Base-by-base conservation (phyloP, 2,329 filamentous ascomycete species). In the Trichoderma sp. region DNA sequence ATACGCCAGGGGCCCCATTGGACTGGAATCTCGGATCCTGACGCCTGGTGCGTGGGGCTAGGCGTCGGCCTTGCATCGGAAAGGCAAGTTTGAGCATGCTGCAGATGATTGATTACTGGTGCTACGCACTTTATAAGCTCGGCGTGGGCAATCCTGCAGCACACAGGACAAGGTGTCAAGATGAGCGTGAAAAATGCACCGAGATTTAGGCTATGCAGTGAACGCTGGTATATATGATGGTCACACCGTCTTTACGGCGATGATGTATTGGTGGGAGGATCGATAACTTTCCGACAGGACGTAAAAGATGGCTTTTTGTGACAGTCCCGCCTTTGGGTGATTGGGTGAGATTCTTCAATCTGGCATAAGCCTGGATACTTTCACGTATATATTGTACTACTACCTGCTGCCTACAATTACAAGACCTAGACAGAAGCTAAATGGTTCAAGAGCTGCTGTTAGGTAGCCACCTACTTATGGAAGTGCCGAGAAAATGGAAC, bases 1-100 rank as follows among this genome's bases (percentile, higher is more conserved):
- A 35, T 53, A 40, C 24, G 64, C 56, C 66, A 68, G 66, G 66
- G 66, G 66, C 35, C 19, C 58, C 21, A 63, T 68, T 68, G 64
- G 64, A 53, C 56, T 60, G 56, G 66, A 57, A 62, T 63, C 59
- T 63, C 64, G 64, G 56, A 58, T 68, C 35, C 29, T 13, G 59
- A n/a, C 58, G 56, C 58, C 27, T 64, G 29, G 35, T 52, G 33
- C 59, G 58, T 53, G 66, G 66, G 58, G 47, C 59, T 24, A 33
- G 43, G 57, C 59, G 56, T 56, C 49, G 64, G 64, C 33, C 56
- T 27, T 68, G 56, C 31, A 49, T 60, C 64, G 40, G 64, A 68
- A 59, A 40, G 5, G 56, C 31, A 68, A 31, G 33, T 59, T 59
- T 37, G 43, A 59, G 61, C 61, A 55, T 43, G 24, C 37, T 56